Evolutionary conservation across 306 rosid genomes (phyloP), one percentile per base, ranked within the genome.

Genomic region (Dicorynia guianensis): DNA sequence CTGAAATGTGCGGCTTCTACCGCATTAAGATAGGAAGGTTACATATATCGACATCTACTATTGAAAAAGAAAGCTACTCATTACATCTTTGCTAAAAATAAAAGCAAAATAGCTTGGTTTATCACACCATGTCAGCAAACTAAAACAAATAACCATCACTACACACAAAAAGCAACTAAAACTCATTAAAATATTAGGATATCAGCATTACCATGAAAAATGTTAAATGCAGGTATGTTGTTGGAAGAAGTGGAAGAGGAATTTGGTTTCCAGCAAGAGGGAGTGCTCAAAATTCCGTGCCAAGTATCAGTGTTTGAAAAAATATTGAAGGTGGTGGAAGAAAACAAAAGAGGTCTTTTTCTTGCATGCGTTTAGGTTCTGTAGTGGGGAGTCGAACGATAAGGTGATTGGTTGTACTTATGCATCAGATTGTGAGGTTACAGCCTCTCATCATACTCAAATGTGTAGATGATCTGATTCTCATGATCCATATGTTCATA

Each of bases 181-280:
- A n/a, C n/a, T n/a, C n/a, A n/a, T n/a, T n/a, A n/a, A n/a, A n/a
- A n/a, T n/a, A n/a, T n/a, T n/a, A n/a, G n/a, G n/a, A n/a, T n/a
- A n/a, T n/a, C n/a, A n/a, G n/a, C n/a, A n/a, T n/a, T n/a, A n/a
- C n/a, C n/a, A n/a, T n/a, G n/a, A n/a, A n/a, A n/a, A n/a, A n/a
- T n/a, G n/a, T n/a, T n/a, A n/a, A n/a, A n/a, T n/a, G n/a, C n/a
- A n/a, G n/a, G 30, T 25, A 66, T 86, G 25, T 76, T 92, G 40
- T 86, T 89, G 11, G 79, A 61, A 12, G 85, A 87, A 79, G 93
- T 93, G 0, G 91, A 89, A 39, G 89, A 92, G 33, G 97, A 92
- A 63, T 91, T 91, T 35, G 97, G 97, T 46, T 91, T 91, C 75
- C 97, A 89, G 58, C 90, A 89, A 70, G 84, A 80, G 69, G 95